phyloP scores from a whole-genome alignment of 2,329 filamentous ascomycete species.

The Diaporthe velutina region DNA sequence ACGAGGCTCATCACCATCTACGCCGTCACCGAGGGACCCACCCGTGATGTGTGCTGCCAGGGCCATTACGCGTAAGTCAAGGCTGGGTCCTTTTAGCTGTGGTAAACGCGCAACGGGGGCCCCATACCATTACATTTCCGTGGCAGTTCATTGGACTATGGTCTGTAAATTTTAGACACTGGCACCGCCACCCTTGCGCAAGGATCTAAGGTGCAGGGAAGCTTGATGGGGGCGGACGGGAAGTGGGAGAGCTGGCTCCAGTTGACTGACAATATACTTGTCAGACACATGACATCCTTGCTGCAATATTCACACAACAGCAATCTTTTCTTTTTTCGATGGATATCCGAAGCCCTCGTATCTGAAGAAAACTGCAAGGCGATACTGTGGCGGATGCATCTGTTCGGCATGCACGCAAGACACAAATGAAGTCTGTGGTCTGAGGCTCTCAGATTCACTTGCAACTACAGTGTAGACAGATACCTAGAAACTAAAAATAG shows the following conservation, averaged over 20 bases:
- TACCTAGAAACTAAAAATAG: no score
- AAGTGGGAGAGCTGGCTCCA: constrained; percentile 14
- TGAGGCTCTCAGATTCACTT: background rate
- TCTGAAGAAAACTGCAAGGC: background rate
- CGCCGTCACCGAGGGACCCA: constrained; percentile 21
- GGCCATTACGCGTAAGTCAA: constrained; percentile 18
- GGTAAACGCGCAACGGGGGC: constrained; percentile 11
- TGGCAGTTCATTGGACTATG: constrained; percentile 8
- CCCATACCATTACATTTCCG: constrained; percentile 14
- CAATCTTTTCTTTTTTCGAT: background rate
- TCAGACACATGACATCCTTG: background rate
- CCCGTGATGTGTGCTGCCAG: background rate
- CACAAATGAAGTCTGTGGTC: no score
- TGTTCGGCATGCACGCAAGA: no score
- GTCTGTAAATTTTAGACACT: background rate
- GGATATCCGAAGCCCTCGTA: background rate
- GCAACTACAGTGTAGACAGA: no score
- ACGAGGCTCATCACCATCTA: constrained; percentile 9
- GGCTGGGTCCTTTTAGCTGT: background rate
- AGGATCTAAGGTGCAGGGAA: background rate
- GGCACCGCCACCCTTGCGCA: background rate
- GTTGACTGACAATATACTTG: background rate
- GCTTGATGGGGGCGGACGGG: background rate
- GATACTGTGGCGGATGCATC: no score
- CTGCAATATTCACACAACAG: background rate